These are phyloP conservation scores for Aspergillus calidoustus DNA, from an alignment of 2,329 filamentous ascomycete genomes.

Conservation along the genomic window DNA sequence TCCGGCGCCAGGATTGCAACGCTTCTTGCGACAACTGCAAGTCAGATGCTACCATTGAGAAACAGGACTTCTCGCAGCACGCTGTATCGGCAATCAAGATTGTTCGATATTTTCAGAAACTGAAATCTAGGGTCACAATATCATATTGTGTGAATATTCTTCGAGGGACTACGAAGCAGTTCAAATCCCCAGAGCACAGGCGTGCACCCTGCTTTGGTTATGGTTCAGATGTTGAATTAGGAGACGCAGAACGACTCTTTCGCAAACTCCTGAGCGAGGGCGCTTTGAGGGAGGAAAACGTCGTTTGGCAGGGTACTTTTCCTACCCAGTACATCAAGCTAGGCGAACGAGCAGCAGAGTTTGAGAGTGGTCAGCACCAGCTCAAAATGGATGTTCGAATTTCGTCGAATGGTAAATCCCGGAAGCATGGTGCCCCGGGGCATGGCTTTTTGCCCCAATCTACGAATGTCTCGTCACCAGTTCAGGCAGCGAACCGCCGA, in stretches of 20 bases:
- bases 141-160: slow-evolving; percentile 84
- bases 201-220: slow-evolving; percentile 65
- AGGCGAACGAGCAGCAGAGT: slow-evolving; percentile 53
- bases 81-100: slow-evolving; percentile 73
- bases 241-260: slow-evolving; percentile 84
- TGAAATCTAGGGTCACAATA: slow-evolving; percentile 66
- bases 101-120: slow-evolving; percentile 58
- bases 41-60: slow-evolving; percentile 71
- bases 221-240: slow-evolving; percentile 71
- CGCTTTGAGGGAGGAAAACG: slow-evolving; percentile 72
- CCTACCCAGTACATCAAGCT: slow-evolving; percentile 68
- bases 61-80: slow-evolving; percentile 75
- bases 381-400: slow-evolving; percentile 60
- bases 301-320: slow-evolving; percentile 68
- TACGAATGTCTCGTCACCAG: slow-evolving; percentile 70
- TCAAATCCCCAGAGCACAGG: slow-evolving; percentile 58
- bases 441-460: slow-evolving; percentile 60
- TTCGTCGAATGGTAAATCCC: slow-evolving; percentile 47
- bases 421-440: slow-evolving; percentile 36
- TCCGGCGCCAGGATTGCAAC: slow-evolving; percentile 72
- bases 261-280: slow-evolving; percentile 74
- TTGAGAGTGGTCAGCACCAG: slow-evolving; percentile 47
- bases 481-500: slow-evolving; percentile 52
- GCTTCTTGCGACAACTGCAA: slow-evolving; percentile 88
- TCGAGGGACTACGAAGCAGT: slow-evolving; percentile 68